These are phyloP conservation scores for Phytophthora sp. DNA, from an alignment of 352 stramenopile genomes.

Conservation along the genomic window DNA sequence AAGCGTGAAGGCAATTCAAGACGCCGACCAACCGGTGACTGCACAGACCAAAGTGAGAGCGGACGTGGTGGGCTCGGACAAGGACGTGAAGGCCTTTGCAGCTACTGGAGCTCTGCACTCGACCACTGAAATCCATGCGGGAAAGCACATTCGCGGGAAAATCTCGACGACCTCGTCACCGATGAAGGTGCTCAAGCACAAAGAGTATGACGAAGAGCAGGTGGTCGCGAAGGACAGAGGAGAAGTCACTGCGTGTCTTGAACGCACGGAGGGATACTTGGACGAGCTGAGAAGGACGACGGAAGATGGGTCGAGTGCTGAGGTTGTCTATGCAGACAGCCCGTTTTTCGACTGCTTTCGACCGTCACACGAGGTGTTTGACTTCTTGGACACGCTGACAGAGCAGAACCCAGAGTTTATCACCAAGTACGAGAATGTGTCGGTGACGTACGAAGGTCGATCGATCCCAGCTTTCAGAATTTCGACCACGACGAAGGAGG, in stretches of 20 bases:
- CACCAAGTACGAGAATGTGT: conserved; percentile 58
- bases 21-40: conserved; percentile 7
- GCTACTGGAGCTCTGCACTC: conserved; percentile 21
- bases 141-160: conserved; percentile 25
- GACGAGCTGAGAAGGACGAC: conserved; percentile 27
- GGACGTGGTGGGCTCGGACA: conserved; percentile 34
- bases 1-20: conserved; percentile 32
- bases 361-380: conserved; percentile 60
- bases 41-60: conserved; percentile 27
- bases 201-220: conserved; percentile 31
- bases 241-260: conserved; percentile 48
- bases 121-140: conserved; percentile 20
- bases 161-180: conserved; percentile 17
- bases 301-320: not conserved
- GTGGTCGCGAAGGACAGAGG: conserved; percentile 46
- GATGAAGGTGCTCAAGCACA: conserved; percentile 41
- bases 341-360: conserved; percentile 81
- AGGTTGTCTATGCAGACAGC: conserved; percentile 45
- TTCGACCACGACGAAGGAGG: conserved; percentile 28
- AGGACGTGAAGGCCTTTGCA: conserved; percentile 31
- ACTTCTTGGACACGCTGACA: conserved; percentile 60
- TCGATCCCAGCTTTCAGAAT: conserved; percentile 71
- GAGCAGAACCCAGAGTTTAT: conserved; percentile 53
- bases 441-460: conserved; percentile 56
- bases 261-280: conserved; percentile 59